A percentile compares a stretch with the other conserved stretches of the same genome.
Evolutionary conservation across 805 yeast genomes (phyloP).

Genomic region (Hanseniaspora opuntiae): DNA sequence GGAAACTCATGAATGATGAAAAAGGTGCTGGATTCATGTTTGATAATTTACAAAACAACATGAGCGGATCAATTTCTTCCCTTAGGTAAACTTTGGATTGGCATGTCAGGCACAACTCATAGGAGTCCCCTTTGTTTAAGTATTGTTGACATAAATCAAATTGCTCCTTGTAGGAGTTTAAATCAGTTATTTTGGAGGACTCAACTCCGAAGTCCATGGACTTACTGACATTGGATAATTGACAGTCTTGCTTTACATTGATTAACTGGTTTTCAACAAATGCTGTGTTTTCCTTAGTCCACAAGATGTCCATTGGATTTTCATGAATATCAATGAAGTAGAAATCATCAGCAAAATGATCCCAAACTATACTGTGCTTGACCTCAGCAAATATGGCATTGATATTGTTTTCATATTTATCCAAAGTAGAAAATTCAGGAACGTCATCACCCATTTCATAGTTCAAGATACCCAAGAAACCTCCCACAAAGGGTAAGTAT

Average conservation of each 20-base stretch:
- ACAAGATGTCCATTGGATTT: conserved; percentile 12
- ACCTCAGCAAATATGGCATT: conserved; percentile 65
- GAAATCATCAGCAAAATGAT: conserved; percentile 33
- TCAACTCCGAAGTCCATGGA: conserved; percentile 10
- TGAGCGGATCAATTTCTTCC: conserved; percentile 60
- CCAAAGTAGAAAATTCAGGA: conserved; percentile 19
- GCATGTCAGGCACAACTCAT: conserved; percentile 81
- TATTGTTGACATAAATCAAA: conserved; percentile 54
- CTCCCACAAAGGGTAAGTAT: conserved; percentile 75
- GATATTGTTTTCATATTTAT: conserved; percentile 26
- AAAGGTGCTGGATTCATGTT: conserved; percentile 82
- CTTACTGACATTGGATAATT: conserved; percentile 26
- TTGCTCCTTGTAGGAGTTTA: conserved; percentile 37
- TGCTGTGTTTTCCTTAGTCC: background rate
- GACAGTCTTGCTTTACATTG: conserved; percentile 16
- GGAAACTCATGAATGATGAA: conserved; percentile 66
- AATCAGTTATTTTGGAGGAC: conserved; percentile 37
- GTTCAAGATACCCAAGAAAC: conserved; percentile 70
- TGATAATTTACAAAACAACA: conserved; percentile 59
- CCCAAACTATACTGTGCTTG: conserved; percentile 47
- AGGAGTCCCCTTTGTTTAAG: conserved; percentile 72
- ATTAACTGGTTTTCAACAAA: conserved; percentile 6
- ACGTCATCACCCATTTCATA: conserved; percentile 70
- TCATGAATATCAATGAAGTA: conserved; percentile 40
- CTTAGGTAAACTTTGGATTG: conserved; percentile 23